Percentiles rank a stretch among this genome's conserved stretches.
These are phyloP conservation scores for Mariannaea elegans DNA, from an alignment of 2,329 filamentous ascomycete species.

Conservation along the genomic window DNA sequence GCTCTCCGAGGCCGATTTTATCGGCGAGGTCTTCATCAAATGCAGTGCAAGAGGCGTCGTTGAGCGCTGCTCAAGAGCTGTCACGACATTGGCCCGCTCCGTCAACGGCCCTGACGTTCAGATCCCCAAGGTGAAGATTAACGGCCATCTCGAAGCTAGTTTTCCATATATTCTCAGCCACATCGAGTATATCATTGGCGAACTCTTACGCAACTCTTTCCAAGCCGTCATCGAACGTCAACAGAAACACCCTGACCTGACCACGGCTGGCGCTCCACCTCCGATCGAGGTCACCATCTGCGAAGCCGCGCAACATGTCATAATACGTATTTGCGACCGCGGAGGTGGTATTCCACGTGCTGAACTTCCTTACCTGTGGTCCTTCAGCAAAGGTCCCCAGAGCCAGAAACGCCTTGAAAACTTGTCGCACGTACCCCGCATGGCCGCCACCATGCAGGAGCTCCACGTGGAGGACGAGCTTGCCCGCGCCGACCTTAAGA, in stretches of 20 bases:
- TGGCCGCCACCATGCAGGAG: conserved; percentile 95
- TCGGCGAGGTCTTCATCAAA: conserved; percentile 93
- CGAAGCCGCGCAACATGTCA: conserved; percentile 93
- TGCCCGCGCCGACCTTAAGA: conserved; percentile 52
- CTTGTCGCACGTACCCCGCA: conserved; percentile 83
- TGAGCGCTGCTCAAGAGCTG: conserved; percentile 79
- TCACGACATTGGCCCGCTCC: conserved; percentile 76
- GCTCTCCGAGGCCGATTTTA: conserved; percentile 79
- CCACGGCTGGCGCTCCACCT: conserved; percentile 60
- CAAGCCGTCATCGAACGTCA: conserved; percentile 88
- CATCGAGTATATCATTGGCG: conserved; percentile 95
- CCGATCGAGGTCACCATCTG: conserved; percentile 95
- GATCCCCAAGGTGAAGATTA: conserved; percentile 83
- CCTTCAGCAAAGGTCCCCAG: conserved; percentile 91
- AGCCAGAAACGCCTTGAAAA: conserved; percentile 83
- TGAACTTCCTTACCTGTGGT: conserved; percentile 91
- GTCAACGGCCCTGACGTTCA: conserved; percentile 76
- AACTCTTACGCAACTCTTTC: conserved; percentile 93
- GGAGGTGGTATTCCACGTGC: conserved; percentile 90
- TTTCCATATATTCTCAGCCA: conserved; percentile 98
- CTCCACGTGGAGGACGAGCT: conserved; percentile 63
- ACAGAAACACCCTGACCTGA: conserved; percentile 48
- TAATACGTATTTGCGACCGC: conserved; percentile 94
- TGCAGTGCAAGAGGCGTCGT: conserved; percentile 93
- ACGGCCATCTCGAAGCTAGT: conserved; percentile 86